Percentiles rank a stretch among this genome's conserved stretches.
Conservation (phyloP, 495 filamentous ascomycete genomes). For the Antarctomyces pellizariae region DNA sequence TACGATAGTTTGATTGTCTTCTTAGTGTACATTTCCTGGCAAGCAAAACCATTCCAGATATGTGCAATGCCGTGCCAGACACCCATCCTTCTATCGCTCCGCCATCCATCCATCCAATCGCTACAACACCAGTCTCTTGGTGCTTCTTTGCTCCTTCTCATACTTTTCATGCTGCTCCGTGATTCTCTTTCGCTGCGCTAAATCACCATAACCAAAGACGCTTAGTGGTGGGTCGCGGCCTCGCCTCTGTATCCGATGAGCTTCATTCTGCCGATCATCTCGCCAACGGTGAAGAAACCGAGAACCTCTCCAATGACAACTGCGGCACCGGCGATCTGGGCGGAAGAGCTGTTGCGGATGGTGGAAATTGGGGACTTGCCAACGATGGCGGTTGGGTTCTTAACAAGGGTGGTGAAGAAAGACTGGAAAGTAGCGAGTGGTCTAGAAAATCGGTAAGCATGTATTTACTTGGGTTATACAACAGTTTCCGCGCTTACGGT, state of each 20-base stretch:
- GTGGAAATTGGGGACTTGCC: conserved; percentile 23
- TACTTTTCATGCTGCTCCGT: too few species aligned
- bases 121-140: too few species aligned
- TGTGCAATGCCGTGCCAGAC: too few species aligned
- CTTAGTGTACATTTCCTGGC: too few species aligned
- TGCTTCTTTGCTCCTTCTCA: too few species aligned
- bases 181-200: too few species aligned
- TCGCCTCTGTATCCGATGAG: conserved; percentile 76
- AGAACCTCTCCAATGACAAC: conserved; percentile 69
- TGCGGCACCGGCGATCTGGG: conserved; percentile 43
- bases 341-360: conserved; percentile 43
- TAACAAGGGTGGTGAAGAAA: conserved; percentile 56
- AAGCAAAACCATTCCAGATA: too few species aligned
- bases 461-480: background rate
- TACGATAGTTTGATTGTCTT: too few species aligned
- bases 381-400: conserved; percentile 35
- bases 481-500: conserved; percentile 40
- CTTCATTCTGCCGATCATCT: conserved; percentile 90
- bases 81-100: too few species aligned
- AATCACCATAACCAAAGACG: too few species aligned
- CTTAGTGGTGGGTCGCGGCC: conserved; percentile 36
- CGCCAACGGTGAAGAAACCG: conserved; percentile 92
- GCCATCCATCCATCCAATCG: too few species aligned
- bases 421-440: conserved; percentile 59
- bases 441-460: conserved; percentile 19